Conservation (phyloP, 345 rosid genomes). For the Erodium maritimum region DNA sequence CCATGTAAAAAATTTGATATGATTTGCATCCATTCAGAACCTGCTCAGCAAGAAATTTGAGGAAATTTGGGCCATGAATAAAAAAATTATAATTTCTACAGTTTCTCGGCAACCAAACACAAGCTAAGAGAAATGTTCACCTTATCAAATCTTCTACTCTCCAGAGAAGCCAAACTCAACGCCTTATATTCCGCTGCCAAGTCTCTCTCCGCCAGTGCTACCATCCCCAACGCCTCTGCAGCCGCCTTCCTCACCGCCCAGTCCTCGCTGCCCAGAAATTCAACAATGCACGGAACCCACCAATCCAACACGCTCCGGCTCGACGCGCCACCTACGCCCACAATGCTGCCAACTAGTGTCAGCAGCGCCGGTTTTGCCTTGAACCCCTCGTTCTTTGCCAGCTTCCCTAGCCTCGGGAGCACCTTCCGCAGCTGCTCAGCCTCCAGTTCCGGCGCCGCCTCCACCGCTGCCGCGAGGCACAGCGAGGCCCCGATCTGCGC, state of each 20-base stretch:
- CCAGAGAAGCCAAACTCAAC: constrained; percentile 35
- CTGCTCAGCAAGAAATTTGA: too few relatives aligned
- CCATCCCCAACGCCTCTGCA: constrained; percentile 66
- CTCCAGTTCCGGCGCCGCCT: constrained; percentile 54
- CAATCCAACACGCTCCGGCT: constrained; percentile 47
- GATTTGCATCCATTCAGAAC: too few relatives aligned
- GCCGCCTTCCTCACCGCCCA: constrained; percentile 90
- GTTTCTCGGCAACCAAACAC: constrained; percentile 8
- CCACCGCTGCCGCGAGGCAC: constrained; percentile 73
- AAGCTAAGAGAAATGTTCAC: constrained; percentile 16
- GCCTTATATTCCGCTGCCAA: constrained; percentile 42
- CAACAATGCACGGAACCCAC: constrained; percentile 50
- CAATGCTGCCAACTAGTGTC: constrained; percentile 51
- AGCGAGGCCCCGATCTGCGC: constrained; percentile 76
- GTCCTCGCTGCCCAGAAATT: constrained; percentile 55
- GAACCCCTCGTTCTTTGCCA: constrained; percentile 53
- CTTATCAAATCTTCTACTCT: constrained; percentile 74
- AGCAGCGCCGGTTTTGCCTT: constrained; percentile 64
- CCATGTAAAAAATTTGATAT: too few relatives aligned
- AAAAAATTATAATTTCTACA: not conserved
- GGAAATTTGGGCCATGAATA: too few relatives aligned
- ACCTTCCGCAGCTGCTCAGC: constrained; percentile 46
- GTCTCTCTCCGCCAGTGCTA: constrained; percentile 48
- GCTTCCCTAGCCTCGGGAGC: constrained; percentile 59
- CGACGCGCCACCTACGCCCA: constrained; percentile 44